phyloP scores from a whole-genome alignment of 2,329 filamentous ascomycete genomes.

The Pseudofabraea citricarpa region DNA sequence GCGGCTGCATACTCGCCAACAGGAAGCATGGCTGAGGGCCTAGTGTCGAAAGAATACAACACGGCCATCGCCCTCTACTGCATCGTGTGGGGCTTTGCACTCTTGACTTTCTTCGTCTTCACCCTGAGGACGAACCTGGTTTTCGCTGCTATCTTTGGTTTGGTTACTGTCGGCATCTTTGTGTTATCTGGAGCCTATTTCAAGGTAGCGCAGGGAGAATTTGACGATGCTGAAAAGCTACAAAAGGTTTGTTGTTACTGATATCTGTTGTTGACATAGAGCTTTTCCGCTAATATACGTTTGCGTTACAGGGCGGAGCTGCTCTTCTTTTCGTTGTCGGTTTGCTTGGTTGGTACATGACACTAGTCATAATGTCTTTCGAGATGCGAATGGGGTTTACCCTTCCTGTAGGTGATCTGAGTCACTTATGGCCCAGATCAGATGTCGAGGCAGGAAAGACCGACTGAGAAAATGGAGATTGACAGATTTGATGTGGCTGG shows the following conservation, averaged over 20 bases:
- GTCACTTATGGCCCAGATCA: slow-evolving; percentile 40
- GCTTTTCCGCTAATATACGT: neutral
- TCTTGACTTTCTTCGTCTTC: slow-evolving; percentile 47
- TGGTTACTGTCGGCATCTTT: slow-evolving; percentile 40
- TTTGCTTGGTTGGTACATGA: slow-evolving; percentile 46
- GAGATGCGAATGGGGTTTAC: slow-evolving; percentile 46
- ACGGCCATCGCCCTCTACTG: slow-evolving; percentile 43
- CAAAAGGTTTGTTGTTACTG: slow-evolving; percentile 36
- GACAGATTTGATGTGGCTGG: too few relatives aligned
- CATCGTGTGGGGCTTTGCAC: slow-evolving; percentile 47
- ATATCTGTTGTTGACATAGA: neutral
- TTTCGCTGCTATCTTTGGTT: slow-evolving; percentile 43
- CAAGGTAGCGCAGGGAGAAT: slow-evolving; percentile 39
- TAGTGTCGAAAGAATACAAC: slow-evolving; percentile 40
- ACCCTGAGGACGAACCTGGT: slow-evolving; percentile 44
- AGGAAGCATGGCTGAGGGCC: slow-evolving; percentile 37
- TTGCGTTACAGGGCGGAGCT: slow-evolving; percentile 28
- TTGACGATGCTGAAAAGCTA: slow-evolving; percentile 33
- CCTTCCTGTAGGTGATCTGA: slow-evolving; percentile 46
- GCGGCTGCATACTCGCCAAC: slow-evolving; percentile 37
- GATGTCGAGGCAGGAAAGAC: slow-evolving; percentile 25
- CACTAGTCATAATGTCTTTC: slow-evolving; percentile 46
- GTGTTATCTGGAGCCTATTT: slow-evolving; percentile 44
- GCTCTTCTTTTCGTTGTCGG: slow-evolving; percentile 41
- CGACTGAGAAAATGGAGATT: slow-evolving; percentile 8